Evolutionary conservation across 352 stramenopile genomes (phyloP).

Genomic region (Thalassiosira hispida): DNA sequence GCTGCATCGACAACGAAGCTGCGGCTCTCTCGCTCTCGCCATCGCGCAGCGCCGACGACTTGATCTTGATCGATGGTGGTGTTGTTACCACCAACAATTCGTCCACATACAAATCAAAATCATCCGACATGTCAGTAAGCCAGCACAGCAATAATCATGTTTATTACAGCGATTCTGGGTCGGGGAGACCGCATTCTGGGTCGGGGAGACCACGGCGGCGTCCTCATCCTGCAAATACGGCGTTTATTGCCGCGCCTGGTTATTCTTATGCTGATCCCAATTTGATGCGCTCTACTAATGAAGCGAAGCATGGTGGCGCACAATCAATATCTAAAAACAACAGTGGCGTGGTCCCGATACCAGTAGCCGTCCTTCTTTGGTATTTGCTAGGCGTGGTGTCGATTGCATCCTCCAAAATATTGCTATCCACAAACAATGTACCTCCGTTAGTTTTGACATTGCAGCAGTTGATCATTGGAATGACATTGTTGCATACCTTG

Average conservation of each 20-base stretch:
- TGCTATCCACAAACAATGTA: conserved; percentile 61
- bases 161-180: too few species aligned
- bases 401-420: conserved; percentile 77
- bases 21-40: background rate
- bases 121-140: background rate
- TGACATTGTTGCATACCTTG: conserved; percentile 55
- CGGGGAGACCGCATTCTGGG: background rate
- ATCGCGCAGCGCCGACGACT: background rate
- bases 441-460: conserved; percentile 73
- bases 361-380: conserved; percentile 73
- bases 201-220: conserved; percentile 2
- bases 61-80: background rate
- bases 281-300: conserved; percentile 10
- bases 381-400: conserved; percentile 77
- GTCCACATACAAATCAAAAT: background rate
- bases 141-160: background rate
- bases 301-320: background rate
- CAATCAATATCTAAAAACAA: background rate
- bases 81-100: background rate
- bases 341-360: conserved; percentile 17
- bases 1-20: background rate
- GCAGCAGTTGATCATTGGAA: conserved; percentile 77
- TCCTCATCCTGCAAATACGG: conserved; percentile 4
- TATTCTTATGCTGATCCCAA: background rate
- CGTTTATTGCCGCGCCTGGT: background rate